Conservation (phyloP, 345 rosid species). For the Pugionium dolabratum region DNA sequence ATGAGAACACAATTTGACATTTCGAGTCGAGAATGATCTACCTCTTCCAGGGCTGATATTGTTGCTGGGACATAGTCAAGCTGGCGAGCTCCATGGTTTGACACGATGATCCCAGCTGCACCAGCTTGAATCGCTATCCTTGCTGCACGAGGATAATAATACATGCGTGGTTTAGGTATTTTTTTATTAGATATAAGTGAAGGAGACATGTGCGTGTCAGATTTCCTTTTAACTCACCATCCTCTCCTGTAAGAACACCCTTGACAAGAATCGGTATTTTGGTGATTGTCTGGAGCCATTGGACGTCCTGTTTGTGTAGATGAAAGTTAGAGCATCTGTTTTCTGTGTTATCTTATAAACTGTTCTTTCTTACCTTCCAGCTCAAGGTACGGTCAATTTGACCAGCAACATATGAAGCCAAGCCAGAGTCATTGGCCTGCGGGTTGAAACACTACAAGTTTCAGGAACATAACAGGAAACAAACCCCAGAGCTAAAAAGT, state of each 20-base stretch:
- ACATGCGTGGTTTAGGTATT: not conserved
- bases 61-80: slow-evolving; percentile 77
- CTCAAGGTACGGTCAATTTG: slow-evolving; percentile 76
- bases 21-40: slow-evolving; percentile 8
- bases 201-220: not conserved
- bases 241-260: slow-evolving; percentile 83
- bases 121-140: slow-evolving; percentile 63
- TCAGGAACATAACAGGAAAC: slow-evolving; percentile 2
- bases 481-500: not conserved
- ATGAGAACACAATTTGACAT: not conserved
- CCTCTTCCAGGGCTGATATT: slow-evolving; percentile 87
- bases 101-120: slow-evolving; percentile 83
- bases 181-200: not conserved
- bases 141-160: slow-evolving; percentile 45
- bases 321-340: slow-evolving; percentile 1
- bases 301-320: slow-evolving; percentile 51
- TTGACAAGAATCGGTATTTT: slow-evolving; percentile 74
- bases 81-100: slow-evolving; percentile 89
- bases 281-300: slow-evolving; percentile 85
- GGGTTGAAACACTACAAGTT: slow-evolving; percentile 1
- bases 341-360: not conserved
- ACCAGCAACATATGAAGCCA: slow-evolving; percentile 81
- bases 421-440: slow-evolving; percentile 75
- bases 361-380: slow-evolving; percentile 64
- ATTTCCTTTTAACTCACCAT: slow-evolving; percentile 43